Conservation (phyloP, 169 alveolate genomes). For the Haemoproteus tartakovskyi region DNA sequence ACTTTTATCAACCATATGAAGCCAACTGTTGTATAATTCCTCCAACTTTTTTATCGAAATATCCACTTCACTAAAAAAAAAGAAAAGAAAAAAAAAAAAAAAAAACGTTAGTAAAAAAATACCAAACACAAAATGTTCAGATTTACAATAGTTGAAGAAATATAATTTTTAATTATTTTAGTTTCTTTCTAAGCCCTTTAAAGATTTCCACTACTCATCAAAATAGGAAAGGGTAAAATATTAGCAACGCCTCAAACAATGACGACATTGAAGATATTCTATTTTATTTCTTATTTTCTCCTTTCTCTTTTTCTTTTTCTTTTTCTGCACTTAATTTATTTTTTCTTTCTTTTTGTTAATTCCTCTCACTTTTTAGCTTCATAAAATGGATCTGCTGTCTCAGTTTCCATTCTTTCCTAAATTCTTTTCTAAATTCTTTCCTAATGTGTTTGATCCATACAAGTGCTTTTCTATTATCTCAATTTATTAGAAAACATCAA, state of each 20-base stretch:
- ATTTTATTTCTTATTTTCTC: not conserved
- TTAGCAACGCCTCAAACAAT: not conserved
- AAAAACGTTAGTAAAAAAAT: too few species aligned
- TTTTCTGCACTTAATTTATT: too few species aligned
- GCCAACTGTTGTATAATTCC: constrained; percentile 40
- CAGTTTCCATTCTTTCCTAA: constrained; percentile 9
- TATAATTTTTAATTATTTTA: too few species aligned
- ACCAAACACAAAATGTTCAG: too few species aligned
- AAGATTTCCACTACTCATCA: too few species aligned
- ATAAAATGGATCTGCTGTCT: constrained; percentile 45
- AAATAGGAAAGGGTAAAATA: too few species aligned
- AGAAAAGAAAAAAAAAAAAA: not conserved
- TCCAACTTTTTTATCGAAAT: constrained; percentile 40
- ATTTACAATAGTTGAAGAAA: not conserved
- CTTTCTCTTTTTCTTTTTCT: not conserved
- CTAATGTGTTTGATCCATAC: too few species aligned
- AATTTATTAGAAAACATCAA: too few species aligned
- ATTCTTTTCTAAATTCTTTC: not conserved
- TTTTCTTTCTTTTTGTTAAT: constrained; percentile 1
- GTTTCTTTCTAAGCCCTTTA: too few species aligned
- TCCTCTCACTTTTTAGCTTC: constrained; percentile 59
- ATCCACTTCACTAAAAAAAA: constrained; percentile 41
- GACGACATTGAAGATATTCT: not conserved
- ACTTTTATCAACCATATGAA: constrained; percentile 32
- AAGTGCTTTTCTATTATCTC: too few species aligned